Evolutionary conservation across 1,284 basidiomycete species (phyloP), one percentile per base, ranked within the genome.

Genomic region (Bothia castanella): DNA sequence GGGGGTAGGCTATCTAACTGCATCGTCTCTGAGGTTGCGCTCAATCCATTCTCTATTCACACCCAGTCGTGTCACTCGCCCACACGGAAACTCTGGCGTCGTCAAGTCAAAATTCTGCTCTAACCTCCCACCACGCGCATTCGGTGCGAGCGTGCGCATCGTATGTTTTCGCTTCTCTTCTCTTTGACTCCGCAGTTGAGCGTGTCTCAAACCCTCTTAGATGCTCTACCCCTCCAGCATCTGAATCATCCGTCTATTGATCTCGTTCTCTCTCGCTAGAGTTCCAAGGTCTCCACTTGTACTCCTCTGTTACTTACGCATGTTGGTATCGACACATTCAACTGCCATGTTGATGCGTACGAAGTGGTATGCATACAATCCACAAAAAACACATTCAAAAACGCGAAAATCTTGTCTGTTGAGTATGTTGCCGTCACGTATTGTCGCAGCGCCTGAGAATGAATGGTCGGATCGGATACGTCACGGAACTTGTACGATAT

Each of bases 21-120:
- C 21, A 34, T 27, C 1, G 5, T 17, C n/a, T 17, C 16, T 21
- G 16, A 27, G 13, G 3, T 37, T 43, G n/a, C 9, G 6, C 43
- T 54, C 37, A 43, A 29, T n/a, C 17, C 38, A 5, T 30, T 4
- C 14, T 14, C 13, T 21, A 12, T 17, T 19, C 11, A 12, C 14
- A 10, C 11, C 27, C 32, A 91, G 90, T 64, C 91, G 92, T 66
- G 85, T 96, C 61, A 92, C 93, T 58, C 89, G 92, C 69, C 81
- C 92, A 65, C 93, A 97, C 75, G 94, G 96, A 62, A 91, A 87
- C 77, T 91, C 86, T 60, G 97, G 96, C 69, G 93, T 94, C 64
- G 96, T 98, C 69, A 96, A 96, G 77, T 87, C 89, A 77, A 97
- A 98, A 83, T 99, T 99, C 86, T 80, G 80, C 62, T 83, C 85